These are phyloP conservation scores for Cordyceps javanica DNA, from an alignment of 2,329 filamentous ascomycete genomes.

Conservation along the genomic window DNA sequence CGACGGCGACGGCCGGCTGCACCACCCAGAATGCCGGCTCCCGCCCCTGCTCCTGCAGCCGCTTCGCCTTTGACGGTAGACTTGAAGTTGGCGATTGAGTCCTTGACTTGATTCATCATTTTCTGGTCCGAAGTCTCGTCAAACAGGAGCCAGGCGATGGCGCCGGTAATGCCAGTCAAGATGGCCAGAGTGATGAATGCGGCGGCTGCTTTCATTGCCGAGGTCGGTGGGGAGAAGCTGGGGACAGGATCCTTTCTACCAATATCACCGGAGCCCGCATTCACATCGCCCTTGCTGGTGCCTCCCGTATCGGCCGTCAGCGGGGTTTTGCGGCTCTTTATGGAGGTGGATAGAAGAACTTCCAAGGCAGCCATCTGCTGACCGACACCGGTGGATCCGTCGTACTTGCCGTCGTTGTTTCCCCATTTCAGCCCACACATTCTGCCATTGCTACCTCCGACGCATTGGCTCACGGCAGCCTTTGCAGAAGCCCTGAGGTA, in stretches of 20 bases:
- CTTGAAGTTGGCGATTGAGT: constrained; percentile 8
- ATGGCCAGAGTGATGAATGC: constrained; percentile 56
- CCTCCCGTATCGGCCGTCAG: constrained; percentile 50
- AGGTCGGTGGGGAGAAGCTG: constrained; percentile 32
- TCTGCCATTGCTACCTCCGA: constrained; percentile 47
- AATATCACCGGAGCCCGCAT: constrained; percentile 40
- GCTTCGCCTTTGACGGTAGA: constrained; percentile 13
- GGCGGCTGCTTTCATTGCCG: constrained; percentile 62
- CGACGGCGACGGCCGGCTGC: constrained; percentile 20
- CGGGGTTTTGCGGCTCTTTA: constrained; percentile 36
- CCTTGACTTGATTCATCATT: constrained; percentile 26
- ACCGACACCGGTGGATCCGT: constrained; percentile 56
- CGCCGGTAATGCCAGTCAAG: constrained; percentile 47
- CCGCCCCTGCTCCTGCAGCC: constrained; percentile 7
- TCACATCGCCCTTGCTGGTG: constrained; percentile 44
- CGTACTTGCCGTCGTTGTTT: constrained; percentile 40
- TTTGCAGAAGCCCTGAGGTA: constrained; percentile 49
- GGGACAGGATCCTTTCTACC: constrained; percentile 29
- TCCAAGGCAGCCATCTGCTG: constrained; percentile 67
- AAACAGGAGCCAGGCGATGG: constrained; percentile 41
- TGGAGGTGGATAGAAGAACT: constrained; percentile 56
- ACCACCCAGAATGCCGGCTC: constrained; percentile 12
- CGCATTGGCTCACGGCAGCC: constrained; percentile 52
- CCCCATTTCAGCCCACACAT: constrained; percentile 59
- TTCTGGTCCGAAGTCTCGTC: constrained; percentile 39